These are phyloP conservation scores for Rhizomucor pusillus DNA, from an alignment of 371 early-diverging fungal species.

Conservation along the genomic window DNA sequence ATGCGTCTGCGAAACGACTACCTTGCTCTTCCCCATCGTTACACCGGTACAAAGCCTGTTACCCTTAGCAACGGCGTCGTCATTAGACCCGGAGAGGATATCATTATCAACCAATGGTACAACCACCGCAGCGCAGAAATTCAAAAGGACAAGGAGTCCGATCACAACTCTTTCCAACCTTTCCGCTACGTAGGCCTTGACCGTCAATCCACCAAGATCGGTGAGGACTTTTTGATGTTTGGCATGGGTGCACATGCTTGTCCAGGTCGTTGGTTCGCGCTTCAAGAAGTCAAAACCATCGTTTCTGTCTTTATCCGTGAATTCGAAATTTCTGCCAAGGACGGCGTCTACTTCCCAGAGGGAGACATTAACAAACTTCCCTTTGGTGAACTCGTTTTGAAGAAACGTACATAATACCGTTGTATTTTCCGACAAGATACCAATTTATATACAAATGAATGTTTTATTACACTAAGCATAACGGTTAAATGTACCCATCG, in stretches of 20 bases:
- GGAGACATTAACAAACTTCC: no score
- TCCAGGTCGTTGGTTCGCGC: conserved; percentile 27
- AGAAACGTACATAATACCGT: no score
- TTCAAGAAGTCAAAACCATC: conserved; percentile 22
- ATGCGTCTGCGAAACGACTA: conserved; percentile 25
- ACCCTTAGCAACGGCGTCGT: conserved; percentile 35
- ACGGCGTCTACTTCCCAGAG: conserved; percentile 6
- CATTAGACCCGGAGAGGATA: conserved; percentile 39
- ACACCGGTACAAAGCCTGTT: conserved; percentile 21
- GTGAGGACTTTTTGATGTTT: conserved; percentile 39
- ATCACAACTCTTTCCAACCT: conserved; percentile 32
- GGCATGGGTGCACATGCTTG: conserved; percentile 51
- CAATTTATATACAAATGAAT: no score
- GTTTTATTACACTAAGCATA: conserved; percentile 27
- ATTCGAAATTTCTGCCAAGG: conserved; percentile 7
- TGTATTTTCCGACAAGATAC: no score
- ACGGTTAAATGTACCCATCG: conserved; percentile 71
- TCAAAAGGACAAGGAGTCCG: neutral
- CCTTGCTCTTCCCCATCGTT: conserved; percentile 26
- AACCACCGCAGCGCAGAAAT: conserved; percentile 17
- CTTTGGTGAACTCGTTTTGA: no score
- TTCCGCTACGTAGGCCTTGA: conserved; percentile 42
- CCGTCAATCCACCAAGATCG: conserved; percentile 40
- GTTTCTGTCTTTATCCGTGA: conserved; percentile 14
- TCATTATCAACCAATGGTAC: conserved; percentile 25